phyloP scores from a whole-genome alignment of 1,284 basidiomycete species.

The Phlebopus sp. region DNA sequence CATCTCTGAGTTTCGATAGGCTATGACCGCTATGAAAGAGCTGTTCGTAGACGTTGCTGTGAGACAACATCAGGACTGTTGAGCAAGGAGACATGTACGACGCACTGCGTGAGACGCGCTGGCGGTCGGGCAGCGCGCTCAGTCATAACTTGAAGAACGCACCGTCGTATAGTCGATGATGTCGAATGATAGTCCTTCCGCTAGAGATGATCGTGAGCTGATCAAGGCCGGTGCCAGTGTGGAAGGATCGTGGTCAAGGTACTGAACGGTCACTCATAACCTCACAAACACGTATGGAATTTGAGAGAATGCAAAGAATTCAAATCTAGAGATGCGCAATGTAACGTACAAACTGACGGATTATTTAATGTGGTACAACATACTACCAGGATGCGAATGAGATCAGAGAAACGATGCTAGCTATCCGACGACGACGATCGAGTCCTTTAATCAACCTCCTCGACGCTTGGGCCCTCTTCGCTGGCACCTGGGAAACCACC shows the following conservation, averaged over 20 bases:
- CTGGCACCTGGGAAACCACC: constrained; percentile 53
- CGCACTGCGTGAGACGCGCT: constrained; percentile 22
- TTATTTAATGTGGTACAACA: constrained; percentile 32
- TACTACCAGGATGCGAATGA: constrained; percentile 29
- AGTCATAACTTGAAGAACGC: constrained; percentile 16
- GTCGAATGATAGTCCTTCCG: too few species aligned
- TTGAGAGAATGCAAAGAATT: constrained; percentile 6
- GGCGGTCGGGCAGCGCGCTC: constrained; percentile 26
- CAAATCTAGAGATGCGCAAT: constrained; percentile 31
- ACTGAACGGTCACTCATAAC: too few species aligned
- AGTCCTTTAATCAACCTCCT: constrained; percentile 74
- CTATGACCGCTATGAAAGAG: constrained; percentile 56
- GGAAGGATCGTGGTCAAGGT: too few species aligned
- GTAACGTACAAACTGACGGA: constrained; percentile 31
- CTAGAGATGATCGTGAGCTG: not conserved
- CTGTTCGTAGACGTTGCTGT: constrained; percentile 56
- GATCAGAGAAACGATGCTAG: constrained; percentile 21
- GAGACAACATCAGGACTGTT: constrained; percentile 5
- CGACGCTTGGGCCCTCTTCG: constrained; percentile 84
- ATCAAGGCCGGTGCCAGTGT: too few species aligned
- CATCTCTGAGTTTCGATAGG: constrained; percentile 63
- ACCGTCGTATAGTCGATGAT: not conserved
- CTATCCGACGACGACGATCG: constrained; percentile 3
- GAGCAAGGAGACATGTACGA: constrained; percentile 4
- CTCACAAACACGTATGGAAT: too few species aligned